Evolutionary conservation across 2,329 filamentous ascomycete genomes (phyloP).

Genomic region (Epicoccum sorghinum): DNA sequence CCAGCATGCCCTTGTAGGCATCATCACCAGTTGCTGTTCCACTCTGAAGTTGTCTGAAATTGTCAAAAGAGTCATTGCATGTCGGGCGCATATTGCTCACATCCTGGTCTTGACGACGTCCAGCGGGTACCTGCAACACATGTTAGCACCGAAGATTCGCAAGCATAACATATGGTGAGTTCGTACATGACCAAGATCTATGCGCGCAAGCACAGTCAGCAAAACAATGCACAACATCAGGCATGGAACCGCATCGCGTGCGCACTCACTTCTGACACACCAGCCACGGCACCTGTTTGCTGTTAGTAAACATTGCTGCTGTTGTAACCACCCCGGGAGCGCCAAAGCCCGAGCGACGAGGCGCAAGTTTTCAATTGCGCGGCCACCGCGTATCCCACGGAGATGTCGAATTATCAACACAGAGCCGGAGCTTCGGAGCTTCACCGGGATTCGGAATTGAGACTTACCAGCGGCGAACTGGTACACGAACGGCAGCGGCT

Average conservation of each 20-base stretch:
- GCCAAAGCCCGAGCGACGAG: background rate
- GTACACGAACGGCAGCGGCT: constrained; percentile 89
- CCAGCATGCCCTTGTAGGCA: constrained; percentile 93
- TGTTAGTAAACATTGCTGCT: constrained; percentile 28
- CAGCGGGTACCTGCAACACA: constrained; percentile 80
- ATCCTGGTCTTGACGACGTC: constrained; percentile 98
- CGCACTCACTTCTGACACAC: constrained; percentile 87
- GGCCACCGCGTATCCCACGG: constrained; percentile 3
- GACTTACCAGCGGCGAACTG: constrained; percentile 87
- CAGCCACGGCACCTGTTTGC: constrained; percentile 80
- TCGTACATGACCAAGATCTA: constrained; percentile 86
- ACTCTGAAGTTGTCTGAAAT: constrained; percentile 80
- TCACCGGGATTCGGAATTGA: constrained; percentile 34
- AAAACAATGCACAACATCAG: constrained; percentile 16
- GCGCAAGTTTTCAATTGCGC: background rate
- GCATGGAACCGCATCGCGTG: constrained; percentile 10
- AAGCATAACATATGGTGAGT: background rate
- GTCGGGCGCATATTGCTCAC: constrained; percentile 59
- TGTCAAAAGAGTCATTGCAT: constrained; percentile 26
- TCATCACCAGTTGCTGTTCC: constrained; percentile 76
- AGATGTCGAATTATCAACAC: constrained; percentile 5
- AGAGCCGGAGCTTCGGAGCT: constrained; percentile 22
- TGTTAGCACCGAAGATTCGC: constrained; percentile 1
- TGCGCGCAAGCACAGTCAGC: constrained; percentile 35
- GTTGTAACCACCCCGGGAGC: background rate